phyloP scores from a whole-genome alignment of 805 yeast genomes.

The Pichia thaimueangensis region DNA sequence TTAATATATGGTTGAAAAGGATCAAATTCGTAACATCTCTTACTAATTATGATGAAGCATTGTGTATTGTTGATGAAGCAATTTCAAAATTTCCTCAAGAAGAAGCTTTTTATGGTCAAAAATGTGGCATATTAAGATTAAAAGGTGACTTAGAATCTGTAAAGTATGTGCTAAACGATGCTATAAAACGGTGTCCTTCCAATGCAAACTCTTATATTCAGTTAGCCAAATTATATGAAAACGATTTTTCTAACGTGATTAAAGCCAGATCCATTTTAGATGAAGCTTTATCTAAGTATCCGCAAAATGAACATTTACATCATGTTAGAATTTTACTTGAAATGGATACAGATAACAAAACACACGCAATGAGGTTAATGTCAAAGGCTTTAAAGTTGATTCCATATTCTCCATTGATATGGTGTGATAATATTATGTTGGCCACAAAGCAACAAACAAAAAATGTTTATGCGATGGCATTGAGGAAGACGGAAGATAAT shows the following conservation, averaged over 20 bases:
- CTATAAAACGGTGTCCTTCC: conserved; percentile 42
- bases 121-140: conserved; percentile 46
- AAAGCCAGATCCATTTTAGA: conserved; percentile 72
- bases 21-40: conserved; percentile 44
- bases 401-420: conserved; percentile 54
- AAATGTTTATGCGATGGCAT: conserved; percentile 61
- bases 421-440: conserved; percentile 55
- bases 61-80: conserved; percentile 39
- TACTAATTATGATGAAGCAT: conserved; percentile 32
- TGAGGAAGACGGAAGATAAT: conserved; percentile 57
- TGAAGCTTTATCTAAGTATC: conserved; percentile 49
- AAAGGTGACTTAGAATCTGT: conserved; percentile 34
- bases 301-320: conserved; percentile 49
- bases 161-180: conserved; percentile 41
- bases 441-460: conserved; percentile 39
- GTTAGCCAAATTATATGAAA: conserved; percentile 43
- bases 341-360: conserved; percentile 36
- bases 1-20: conserved; percentile 57
- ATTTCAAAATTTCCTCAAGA: conserved; percentile 41
- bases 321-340: conserved; percentile 56
- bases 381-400: conserved; percentile 52
- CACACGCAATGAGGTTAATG: conserved; percentile 48
- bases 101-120: conserved; percentile 53
- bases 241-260: conserved; percentile 34
- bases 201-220: conserved; percentile 48